These are phyloP conservation scores for Fusarium sublunatum DNA, from an alignment of 2,329 filamentous ascomycete species.

Conservation along the genomic window DNA sequence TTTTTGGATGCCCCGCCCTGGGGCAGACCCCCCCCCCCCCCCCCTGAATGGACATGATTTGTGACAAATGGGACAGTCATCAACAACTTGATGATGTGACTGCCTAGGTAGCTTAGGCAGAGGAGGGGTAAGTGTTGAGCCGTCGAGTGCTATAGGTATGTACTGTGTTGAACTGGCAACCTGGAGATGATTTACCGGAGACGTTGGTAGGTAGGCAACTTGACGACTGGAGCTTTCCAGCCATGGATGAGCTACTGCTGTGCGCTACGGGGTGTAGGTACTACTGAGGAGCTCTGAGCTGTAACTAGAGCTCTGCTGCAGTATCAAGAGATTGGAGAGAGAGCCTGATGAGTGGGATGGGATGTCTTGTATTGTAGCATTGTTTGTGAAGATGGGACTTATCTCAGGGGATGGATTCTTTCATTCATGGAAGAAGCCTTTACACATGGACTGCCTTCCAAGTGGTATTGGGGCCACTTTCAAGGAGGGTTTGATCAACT, in stretches of 20 bases:
- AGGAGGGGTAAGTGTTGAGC: slow-evolving; percentile 2
- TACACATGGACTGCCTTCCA: no score
- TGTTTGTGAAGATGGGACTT: not conserved
- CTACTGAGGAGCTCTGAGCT: slow-evolving; percentile 10
- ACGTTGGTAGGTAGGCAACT: slow-evolving; percentile 1
- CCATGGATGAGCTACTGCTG: not conserved
- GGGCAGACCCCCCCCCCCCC: no score
- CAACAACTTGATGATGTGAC: slow-evolving; percentile 12
- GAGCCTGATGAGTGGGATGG: not conserved
- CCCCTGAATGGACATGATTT: slow-evolving; percentile 23
- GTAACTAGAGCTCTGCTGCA: slow-evolving; percentile 1
- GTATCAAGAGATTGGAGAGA: slow-evolving; percentile 1
- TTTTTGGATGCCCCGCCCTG: no score
- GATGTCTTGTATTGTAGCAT: not conserved
- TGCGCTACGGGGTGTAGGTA: not conserved
- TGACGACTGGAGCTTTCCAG: not conserved
- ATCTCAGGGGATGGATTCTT: not conserved
- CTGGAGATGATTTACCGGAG: slow-evolving; percentile 8
- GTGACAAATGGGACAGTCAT: slow-evolving; percentile 19
- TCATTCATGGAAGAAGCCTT: no score
- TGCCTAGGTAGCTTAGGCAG: slow-evolving; percentile 8
- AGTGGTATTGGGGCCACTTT: not conserved
- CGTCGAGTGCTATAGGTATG: no score
- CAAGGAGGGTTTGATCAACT: not conserved
- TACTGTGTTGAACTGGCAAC: slow-evolving; percentile 4